phyloP scores from a whole-genome alignment of 108 stramenopile species.

The Skeletonema grethae region DNA sequence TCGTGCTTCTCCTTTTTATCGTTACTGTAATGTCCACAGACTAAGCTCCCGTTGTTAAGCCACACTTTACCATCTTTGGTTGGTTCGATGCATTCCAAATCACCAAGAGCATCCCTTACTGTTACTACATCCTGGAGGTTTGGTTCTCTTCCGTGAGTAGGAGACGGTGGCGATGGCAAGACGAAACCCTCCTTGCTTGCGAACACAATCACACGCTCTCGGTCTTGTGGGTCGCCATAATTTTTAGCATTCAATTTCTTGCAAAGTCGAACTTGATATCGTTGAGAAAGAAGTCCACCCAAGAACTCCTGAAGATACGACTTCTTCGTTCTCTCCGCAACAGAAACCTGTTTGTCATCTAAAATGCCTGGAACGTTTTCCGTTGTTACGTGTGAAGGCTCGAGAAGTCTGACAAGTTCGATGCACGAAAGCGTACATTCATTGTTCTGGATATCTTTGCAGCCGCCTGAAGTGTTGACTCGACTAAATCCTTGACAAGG shows the following conservation, averaged over 20 bases:
- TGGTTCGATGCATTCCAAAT: conserved; percentile 34
- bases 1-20: conserved; percentile 9
- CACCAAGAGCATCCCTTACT: conserved; percentile 27
- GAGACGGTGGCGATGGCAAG: conserved; percentile 27
- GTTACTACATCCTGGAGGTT: conserved; percentile 8
- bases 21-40: conserved; percentile 22
- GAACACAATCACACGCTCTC: conserved; percentile 46
- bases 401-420: conserved; percentile 22
- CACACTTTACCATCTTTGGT: conserved; percentile 10
- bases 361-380: conserved; percentile 51
- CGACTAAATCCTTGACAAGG: conserved; percentile 43
- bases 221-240: conserved; percentile 57
- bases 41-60: not conserved
- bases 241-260: conserved; percentile 15
- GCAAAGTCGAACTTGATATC: conserved; percentile 38
- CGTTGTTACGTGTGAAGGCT: conserved; percentile 42
- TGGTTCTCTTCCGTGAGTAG: conserved; percentile 39
- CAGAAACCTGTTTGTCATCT: not conserved
- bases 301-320: conserved; percentile 31
- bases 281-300: conserved; percentile 24
- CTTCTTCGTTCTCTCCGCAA: conserved; percentile 2
- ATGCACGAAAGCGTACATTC: conserved; percentile 35
- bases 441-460: conserved; percentile 49
- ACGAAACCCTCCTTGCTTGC: conserved; percentile 29
- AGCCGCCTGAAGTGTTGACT: conserved; percentile 39